These are phyloP conservation scores for Thymus mandschuricus DNA, from an alignment of 257 asterid genomes.

Conservation along the genomic window DNA sequence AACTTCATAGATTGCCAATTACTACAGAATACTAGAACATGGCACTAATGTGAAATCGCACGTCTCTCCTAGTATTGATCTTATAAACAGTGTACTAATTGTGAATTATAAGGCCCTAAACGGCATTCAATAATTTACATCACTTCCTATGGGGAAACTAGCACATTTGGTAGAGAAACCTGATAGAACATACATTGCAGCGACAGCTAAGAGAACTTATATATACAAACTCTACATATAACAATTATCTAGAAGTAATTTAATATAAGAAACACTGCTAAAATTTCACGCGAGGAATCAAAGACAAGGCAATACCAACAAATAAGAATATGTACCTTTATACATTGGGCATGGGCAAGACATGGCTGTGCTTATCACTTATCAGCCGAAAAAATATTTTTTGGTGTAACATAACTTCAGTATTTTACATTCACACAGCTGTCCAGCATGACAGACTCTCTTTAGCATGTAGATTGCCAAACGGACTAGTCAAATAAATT, in stretches of 20 bases:
- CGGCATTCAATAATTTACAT: not conserved
- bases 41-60: not conserved
- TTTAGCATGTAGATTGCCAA: conserved; percentile 26
- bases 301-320: conserved; percentile 38
- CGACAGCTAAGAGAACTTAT: conserved; percentile 2
- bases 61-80: not conserved
- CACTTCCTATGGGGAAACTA: not conserved
- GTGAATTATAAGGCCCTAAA: not conserved
- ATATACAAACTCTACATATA: not conserved
- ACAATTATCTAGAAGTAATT: not conserved
- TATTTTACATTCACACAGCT: conserved; percentile 36
- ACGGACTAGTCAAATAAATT: conserved; percentile 23
- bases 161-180: conserved; percentile 7
- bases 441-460: conserved; percentile 34
- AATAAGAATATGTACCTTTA: conserved; percentile 38
- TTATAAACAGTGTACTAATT: not conserved
- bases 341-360: conserved; percentile 39
- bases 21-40: not conserved
- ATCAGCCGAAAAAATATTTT: conserved; percentile 28
- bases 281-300: conserved; percentile 28
- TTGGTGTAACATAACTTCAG: conserved; percentile 29
- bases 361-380: conserved; percentile 24
- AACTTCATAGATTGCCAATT: conserved; percentile 14
- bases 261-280: conserved; percentile 13
- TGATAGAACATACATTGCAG: not conserved